These are phyloP conservation scores for Podaxis rugospora DNA, from an alignment of 768 basidiomycete species.

Conservation along the genomic window DNA sequence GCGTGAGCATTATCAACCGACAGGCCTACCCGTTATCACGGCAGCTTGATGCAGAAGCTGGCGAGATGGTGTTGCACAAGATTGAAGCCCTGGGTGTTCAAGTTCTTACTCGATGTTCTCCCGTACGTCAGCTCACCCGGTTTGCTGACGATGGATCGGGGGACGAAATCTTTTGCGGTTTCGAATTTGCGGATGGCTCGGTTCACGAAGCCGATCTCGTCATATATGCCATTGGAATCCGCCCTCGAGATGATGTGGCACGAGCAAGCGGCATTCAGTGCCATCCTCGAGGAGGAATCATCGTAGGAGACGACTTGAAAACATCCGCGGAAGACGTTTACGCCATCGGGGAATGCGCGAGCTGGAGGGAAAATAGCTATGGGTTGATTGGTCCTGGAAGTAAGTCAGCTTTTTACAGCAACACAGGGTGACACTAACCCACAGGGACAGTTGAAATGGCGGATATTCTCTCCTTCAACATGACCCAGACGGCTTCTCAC, in stretches of 20 bases:
- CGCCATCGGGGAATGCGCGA: conserved; percentile 76
- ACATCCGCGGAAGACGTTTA: conserved; percentile 59
- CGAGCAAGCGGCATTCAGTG: conserved; percentile 46
- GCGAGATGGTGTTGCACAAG: conserved; percentile 55
- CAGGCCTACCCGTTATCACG: conserved; percentile 51
- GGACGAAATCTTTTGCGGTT: conserved; percentile 38
- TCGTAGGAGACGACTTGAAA: conserved; percentile 50
- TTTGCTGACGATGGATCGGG: conserved; percentile 19
- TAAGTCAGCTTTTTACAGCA: conserved; percentile 15
- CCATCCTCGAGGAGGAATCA: conserved; percentile 47
- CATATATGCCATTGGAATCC: conserved; percentile 68
- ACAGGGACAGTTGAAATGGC: conserved; percentile 57
- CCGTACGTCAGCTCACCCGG: conserved; percentile 22
- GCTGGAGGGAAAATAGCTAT: conserved; percentile 63
- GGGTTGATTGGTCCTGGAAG: conserved; percentile 73
- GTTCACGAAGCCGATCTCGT: conserved; percentile 48
- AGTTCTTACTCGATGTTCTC: conserved; percentile 40
- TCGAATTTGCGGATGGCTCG: conserved; percentile 44
- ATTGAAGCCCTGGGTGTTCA: conserved; percentile 59
- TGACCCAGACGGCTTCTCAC: conserved; percentile 46
- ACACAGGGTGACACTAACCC: neutral
- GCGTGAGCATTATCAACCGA: conserved; percentile 52
- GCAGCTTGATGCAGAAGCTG: conserved; percentile 53
- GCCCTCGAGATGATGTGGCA: conserved; percentile 67
- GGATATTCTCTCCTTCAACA: conserved; percentile 68